phyloP scores from a whole-genome alignment of 805 yeast genomes.

The Lipomyces sp. region DNA sequence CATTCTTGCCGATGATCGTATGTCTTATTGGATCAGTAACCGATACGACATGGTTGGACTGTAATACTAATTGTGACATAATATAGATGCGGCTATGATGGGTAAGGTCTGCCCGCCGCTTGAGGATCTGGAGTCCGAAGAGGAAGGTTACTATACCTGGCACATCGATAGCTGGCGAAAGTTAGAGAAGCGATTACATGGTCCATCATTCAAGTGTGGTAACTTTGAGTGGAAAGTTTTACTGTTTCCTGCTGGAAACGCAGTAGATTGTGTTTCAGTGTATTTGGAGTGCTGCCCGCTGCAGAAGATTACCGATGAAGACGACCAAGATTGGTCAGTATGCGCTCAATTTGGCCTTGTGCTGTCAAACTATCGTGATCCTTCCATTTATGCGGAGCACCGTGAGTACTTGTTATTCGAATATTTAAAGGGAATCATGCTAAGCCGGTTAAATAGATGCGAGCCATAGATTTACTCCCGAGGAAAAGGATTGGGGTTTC shows the following conservation, averaged over 20 bases:
- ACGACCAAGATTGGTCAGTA: slow-evolving; percentile 66
- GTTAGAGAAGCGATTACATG: slow-evolving; percentile 45
- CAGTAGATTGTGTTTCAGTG: slow-evolving; percentile 62
- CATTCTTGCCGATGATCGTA: slow-evolving; percentile 24
- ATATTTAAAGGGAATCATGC: neutral
- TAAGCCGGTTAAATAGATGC: slow-evolving; percentile 49
- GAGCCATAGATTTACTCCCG: slow-evolving; percentile 73
- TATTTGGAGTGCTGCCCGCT: slow-evolving; percentile 74
- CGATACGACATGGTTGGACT: neutral
- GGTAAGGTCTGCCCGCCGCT: slow-evolving; percentile 25
- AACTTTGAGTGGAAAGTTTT: slow-evolving; percentile 56
- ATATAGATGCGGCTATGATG: slow-evolving; percentile 28
- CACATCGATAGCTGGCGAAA: slow-evolving; percentile 47
- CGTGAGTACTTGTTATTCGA: slow-evolving; percentile 33
- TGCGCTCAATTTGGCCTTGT: slow-evolving; percentile 90
- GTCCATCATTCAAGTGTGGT: slow-evolving; percentile 43
- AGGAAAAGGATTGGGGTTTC: slow-evolving; percentile 96
- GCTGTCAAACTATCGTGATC: slow-evolving; percentile 79
- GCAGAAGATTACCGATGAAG: slow-evolving; percentile 44
- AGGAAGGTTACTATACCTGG: slow-evolving; percentile 44
- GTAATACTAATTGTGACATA: neutral
- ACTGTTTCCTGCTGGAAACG: slow-evolving; percentile 67
- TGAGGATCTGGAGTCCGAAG: slow-evolving; percentile 42
- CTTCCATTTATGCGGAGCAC: slow-evolving; percentile 61
- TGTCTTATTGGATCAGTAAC: neutral